Conservation (phyloP, 177 flowering plant genomes). For the Vitis hybrid region DNA sequence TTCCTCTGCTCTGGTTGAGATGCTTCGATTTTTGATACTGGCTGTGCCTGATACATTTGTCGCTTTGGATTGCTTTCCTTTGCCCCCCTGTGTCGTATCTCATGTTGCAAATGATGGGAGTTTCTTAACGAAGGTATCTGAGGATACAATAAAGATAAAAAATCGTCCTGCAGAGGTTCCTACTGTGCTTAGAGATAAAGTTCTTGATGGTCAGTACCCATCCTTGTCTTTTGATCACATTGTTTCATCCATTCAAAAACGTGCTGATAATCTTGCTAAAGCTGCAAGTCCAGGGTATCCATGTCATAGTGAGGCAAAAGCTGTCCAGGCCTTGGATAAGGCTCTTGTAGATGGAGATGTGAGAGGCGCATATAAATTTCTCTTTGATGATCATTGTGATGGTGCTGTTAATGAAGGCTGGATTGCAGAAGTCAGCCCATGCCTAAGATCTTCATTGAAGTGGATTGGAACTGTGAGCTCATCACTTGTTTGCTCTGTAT, state of each 20-base stretch:
- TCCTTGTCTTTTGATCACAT: conserved; percentile 52
- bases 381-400: conserved; percentile 67
- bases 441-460: conserved; percentile 72
- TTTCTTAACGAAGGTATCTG: conserved; percentile 41
- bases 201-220: conserved; percentile 40
- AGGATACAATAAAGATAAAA: conserved; percentile 41
- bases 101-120: conserved; percentile 43
- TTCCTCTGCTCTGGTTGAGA: conserved; percentile 69
- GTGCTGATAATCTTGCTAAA: conserved; percentile 66
- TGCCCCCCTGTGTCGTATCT: conserved; percentile 63
- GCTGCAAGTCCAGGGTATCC: conserved; percentile 68
- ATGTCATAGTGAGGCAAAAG: conserved; percentile 69
- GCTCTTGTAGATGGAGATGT: conserved; percentile 75
- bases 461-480: conserved; percentile 60
- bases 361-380: conserved; percentile 55
- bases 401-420: conserved; percentile 65
- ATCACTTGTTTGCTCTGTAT: conserved; percentile 69
- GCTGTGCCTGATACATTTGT: conserved; percentile 98
- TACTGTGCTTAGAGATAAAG: conserved; percentile 36
- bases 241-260: conserved; percentile 76
- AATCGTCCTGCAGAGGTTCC: conserved; percentile 36
- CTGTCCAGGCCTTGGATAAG: conserved; percentile 78
- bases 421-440: conserved; percentile 77
- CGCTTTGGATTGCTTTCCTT: conserved; percentile 90
- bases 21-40: conserved; percentile 80